phyloP scores from a whole-genome alignment of 352 stramenopile genomes.

The Phytophthora citrophthora region DNA sequence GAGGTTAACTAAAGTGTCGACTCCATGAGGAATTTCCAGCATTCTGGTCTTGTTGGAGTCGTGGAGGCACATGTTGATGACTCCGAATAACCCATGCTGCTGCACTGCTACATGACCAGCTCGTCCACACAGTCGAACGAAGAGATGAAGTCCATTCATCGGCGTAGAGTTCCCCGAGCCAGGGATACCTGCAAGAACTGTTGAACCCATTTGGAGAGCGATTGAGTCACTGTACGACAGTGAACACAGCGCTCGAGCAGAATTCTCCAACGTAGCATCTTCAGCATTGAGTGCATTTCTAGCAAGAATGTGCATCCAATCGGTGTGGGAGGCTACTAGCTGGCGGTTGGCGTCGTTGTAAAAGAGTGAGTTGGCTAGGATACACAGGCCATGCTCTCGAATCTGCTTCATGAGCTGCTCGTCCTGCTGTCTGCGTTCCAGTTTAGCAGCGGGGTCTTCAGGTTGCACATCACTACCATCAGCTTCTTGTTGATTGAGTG shows the following conservation, averaged over 20 bases:
- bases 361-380: slow-evolving; percentile 88
- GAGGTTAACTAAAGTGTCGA: slow-evolving; percentile 84
- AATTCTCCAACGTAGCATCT: slow-evolving; percentile 60
- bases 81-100: slow-evolving; percentile 66
- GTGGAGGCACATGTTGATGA: slow-evolving; percentile 88
- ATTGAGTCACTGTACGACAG: slow-evolving; percentile 86
- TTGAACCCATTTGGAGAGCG: slow-evolving; percentile 58
- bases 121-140: slow-evolving; percentile 55
- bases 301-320: slow-evolving; percentile 71
- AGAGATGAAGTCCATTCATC: slow-evolving; percentile 50
- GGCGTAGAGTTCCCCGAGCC: slow-evolving; percentile 7
- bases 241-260: slow-evolving; percentile 76
- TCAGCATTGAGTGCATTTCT: slow-evolving; percentile 48
- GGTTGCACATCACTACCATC: slow-evolving; percentile 5
- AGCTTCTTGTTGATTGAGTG: slow-evolving; percentile 32
- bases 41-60: slow-evolving; percentile 84
- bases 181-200: slow-evolving; percentile 3
- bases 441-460: slow-evolving; percentile 3
- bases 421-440: slow-evolving; percentile 20
- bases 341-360: slow-evolving; percentile 91
- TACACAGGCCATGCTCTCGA: slow-evolving; percentile 69
- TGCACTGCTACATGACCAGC: slow-evolving; percentile 47
- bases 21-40: slow-evolving; percentile 68
- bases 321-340: slow-evolving; percentile 54
- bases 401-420: slow-evolving; percentile 45